phyloP scores from a whole-genome alignment of 768 basidiomycete genomes.

The Hypsizygus marmoreus region DNA sequence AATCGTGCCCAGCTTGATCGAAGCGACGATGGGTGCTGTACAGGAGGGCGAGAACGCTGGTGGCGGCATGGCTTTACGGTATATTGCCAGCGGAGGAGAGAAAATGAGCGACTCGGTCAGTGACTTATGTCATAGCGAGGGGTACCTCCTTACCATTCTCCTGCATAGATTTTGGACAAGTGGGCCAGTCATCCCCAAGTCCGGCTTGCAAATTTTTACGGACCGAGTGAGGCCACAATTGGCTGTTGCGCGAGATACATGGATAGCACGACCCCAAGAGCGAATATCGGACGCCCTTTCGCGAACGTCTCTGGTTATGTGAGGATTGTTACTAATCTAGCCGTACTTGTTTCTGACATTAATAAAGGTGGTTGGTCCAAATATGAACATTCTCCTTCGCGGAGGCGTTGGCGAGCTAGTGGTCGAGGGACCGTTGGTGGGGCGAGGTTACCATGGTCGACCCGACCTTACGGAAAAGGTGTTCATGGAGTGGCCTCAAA shows the following conservation, averaged over 20 bases:
- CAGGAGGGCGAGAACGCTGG: slow-evolving; percentile 21
- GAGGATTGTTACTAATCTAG: slow-evolving; percentile 6
- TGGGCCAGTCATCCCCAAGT: slow-evolving; percentile 49
- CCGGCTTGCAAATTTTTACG: slow-evolving; percentile 51
- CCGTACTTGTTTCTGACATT: neutral
- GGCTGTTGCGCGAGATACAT: slow-evolving; percentile 50
- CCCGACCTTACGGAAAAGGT: slow-evolving; percentile 45
- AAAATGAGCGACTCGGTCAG: slow-evolving; percentile 53
- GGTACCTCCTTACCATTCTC: neutral
- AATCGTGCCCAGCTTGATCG: slow-evolving; percentile 54
- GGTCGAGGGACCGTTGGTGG: slow-evolving; percentile 51
- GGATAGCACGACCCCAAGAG: slow-evolving; percentile 38
- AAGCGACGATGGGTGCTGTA: slow-evolving; percentile 44
- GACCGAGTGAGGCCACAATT: slow-evolving; percentile 55
- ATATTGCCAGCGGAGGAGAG: slow-evolving; percentile 52
- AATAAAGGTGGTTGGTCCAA: slow-evolving; percentile 43
- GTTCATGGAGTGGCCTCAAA: slow-evolving; percentile 46
- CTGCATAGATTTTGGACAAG: slow-evolving; percentile 39
- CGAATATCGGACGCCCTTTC: slow-evolving; percentile 47
- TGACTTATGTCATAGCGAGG: slow-evolving; percentile 1
- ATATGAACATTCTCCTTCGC: slow-evolving; percentile 43
- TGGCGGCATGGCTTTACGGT: slow-evolving; percentile 35
- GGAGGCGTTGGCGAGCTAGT: slow-evolving; percentile 50
- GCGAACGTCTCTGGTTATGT: slow-evolving; percentile 37
- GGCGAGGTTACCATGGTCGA: slow-evolving; percentile 49